Evolutionary conservation across 2,329 filamentous ascomycete species (phyloP), one percentile per base, ranked within the genome.

Genomic region (Chrysoporthe cubensis): DNA sequence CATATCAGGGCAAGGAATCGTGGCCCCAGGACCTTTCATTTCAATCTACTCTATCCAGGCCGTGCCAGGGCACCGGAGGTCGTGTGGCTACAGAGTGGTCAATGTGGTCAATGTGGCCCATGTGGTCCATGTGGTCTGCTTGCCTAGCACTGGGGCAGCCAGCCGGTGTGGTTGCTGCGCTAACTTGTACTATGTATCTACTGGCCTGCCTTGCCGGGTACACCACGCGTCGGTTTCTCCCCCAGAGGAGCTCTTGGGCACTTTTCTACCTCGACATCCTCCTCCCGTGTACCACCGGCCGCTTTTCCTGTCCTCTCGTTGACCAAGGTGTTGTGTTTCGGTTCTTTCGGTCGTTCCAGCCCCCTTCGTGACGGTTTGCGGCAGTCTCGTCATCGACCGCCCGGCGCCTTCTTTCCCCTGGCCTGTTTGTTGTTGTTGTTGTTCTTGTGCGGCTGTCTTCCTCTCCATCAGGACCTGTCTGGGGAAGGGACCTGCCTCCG

Each of bases 281-380:
- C 13, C n/a, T 32, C 14, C 40, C 9, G n/a, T 43, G 21, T 43
- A 43, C 57, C 9, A 16, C 34, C 57, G 44, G n/a, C 44, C 21
- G 8, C 16, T 14, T 60, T 60, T 18, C 57, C 44, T 43, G 57
- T 60, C 57, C n/a, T 21, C 32, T 60, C 57, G 57, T 60, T 60
- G 57, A 21, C 57, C 40, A 21, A 54, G 32, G 50, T 54, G 26
- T 8, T 48, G 44, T 52, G 21, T 21, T 13, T 54, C 32, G 21
- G 32, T 52, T 21, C 48, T 26, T 34, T 14, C 26, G 7, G 26
- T 54, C 50, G 50, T 54, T 54, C 32, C 13, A 32, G 21, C 14
- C 50, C 26, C 21, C 50, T 54, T 54, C 50, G 50, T 54, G 50
- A 54, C 50, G 50, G 14, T 54, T 13, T 54, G 50, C 32, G 50